Evolutionary conservation across 2,329 filamentous ascomycete species (phyloP), one percentile per base, ranked within the genome.

Genomic region (Aspergillus brasiliensis): DNA sequence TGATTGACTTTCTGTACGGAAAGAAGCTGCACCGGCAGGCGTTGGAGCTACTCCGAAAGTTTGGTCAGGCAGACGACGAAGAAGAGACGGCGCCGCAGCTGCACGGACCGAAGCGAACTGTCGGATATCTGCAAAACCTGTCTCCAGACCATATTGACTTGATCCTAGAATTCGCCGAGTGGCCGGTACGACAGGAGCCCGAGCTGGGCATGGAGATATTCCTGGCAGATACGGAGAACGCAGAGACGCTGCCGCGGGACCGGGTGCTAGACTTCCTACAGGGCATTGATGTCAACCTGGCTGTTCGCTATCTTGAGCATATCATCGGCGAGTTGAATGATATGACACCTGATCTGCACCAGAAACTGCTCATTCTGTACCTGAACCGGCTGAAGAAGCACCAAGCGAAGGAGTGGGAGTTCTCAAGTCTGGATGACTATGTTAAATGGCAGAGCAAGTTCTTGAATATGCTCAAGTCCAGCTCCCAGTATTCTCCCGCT

Each of bases 1-100:
- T 99, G 1, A 92, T 99, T n/a, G 94, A 98, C 74, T 99, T 99
- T 73, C 88, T 98, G 67, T 92, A 96, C 69, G 95, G 95, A 64
- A 99, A 99, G 79, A 93, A 90, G 74, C 83, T 98, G 42, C 95
- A 99, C 76, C 87, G 89, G 17, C 88, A 96, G 71, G 94, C 95
- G 0, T 79, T 99, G 17, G 90, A 92, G 65, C 80, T 97, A 28
- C 83, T 99, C 0, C 85, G 86, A 67, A 90, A 88, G 64, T 97
- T 97, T 67, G 94, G 94, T 17, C 85, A 84, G 27, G 81, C 83
- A 2, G 73, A 78, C 31, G 69, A 75, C 4, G 73, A 73, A 19
- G 72, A 73, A 46, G 73, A 78, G 57, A 71, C 67, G 8, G 72
- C 73, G 21, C 78, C 82, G 15, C 81, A 83, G 4, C 83, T 99